These are phyloP conservation scores for Wickerhamomyces queroliae DNA, from an alignment of 805 yeast species.

Conservation along the genomic window DNA sequence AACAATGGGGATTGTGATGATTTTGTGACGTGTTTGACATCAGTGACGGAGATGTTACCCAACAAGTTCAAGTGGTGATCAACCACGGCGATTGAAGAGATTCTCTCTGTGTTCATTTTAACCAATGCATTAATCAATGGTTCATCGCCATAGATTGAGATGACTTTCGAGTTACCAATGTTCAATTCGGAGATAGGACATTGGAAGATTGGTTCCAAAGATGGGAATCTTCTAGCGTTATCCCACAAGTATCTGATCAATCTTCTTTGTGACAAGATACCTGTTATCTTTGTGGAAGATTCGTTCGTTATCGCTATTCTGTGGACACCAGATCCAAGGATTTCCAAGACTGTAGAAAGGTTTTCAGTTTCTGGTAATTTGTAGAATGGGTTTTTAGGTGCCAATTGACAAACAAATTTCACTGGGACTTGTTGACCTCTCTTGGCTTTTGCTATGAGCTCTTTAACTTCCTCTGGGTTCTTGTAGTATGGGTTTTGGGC, in stretches of 20 bases:
- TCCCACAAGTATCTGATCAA: slow-evolving; percentile 85
- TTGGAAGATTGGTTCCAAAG: slow-evolving; percentile 69
- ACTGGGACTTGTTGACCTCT: slow-evolving; percentile 90
- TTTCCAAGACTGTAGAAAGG: slow-evolving; percentile 71
- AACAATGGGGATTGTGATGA: slow-evolving; percentile 82
- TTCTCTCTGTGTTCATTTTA: slow-evolving; percentile 78
- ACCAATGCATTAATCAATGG: slow-evolving; percentile 79
- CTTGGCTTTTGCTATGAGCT: slow-evolving; percentile 57
- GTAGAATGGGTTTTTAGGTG: slow-evolving; percentile 84
- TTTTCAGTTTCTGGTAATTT: slow-evolving; percentile 67
- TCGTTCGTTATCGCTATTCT: slow-evolving; percentile 74
- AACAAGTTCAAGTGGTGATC: slow-evolving; percentile 70
- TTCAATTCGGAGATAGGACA: slow-evolving; percentile 64
- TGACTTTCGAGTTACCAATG: slow-evolving; percentile 70
- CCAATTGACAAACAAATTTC: slow-evolving; percentile 74
- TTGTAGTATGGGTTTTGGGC: slow-evolving; percentile 20
- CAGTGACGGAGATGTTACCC: slow-evolving; percentile 93
- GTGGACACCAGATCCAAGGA: slow-evolving; percentile 93
- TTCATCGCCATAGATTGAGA: slow-evolving; percentile 83
- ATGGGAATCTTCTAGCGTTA: slow-evolving; percentile 80
- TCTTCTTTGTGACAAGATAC: slow-evolving; percentile 88
- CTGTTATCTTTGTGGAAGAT: slow-evolving; percentile 54
- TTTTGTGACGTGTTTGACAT: slow-evolving; percentile 81
- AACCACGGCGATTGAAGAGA: slow-evolving; percentile 89
- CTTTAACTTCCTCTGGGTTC: slow-evolving; percentile 34